Evolutionary conservation across 306 rosid genomes (phyloP), one percentile per base, ranked within the genome.

Genomic region (Malus fusca): DNA sequence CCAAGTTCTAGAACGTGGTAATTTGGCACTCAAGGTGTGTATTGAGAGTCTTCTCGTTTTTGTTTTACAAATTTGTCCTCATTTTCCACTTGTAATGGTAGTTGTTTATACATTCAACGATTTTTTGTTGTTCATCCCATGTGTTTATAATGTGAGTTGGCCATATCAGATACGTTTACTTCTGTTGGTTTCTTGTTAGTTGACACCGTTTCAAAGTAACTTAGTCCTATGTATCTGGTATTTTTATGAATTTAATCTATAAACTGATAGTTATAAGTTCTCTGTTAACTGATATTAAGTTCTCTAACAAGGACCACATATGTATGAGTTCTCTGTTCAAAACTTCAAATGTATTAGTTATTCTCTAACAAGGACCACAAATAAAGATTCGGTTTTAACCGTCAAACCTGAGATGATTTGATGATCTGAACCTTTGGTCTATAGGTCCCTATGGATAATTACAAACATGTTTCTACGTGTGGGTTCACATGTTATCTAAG

Each of bases 11-110:
- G 87, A 87, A 77, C 97, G 93, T 58, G 99, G 97, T 62, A 95
- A 95, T 84, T 75, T 95, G 78, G 99, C 97, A 7, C 97, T 92
- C 40, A 95, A 95, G 98, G 98, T 95, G 68, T 71, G 84, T 80
- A 35, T 75, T 60, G 72, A 66, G 19, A 56, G 13, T 35, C 78
- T 55, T 65, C 26, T 75, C 7, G 71, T 33, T 17, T 62, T 1
- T 43, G 3, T 40, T 42, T 56, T 17, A 69, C 26, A 42, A 26
- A 56, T 23, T 48, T 42, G 33, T 74, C 31, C 14, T 74, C 52
- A 35, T 59, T 42, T 33, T 35, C 56, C 72, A 37, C 13, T 55
- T 63, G 53, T 21, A 26, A 10, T 73, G 61, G 59, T 55, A 48
- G 37, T 68, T 62, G 30, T 64, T 71, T 69, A 75, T 56, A 19